These are phyloP conservation scores for Ogataea pignaliae DNA, from an alignment of 805 yeast genomes.

Conservation along the genomic window DNA sequence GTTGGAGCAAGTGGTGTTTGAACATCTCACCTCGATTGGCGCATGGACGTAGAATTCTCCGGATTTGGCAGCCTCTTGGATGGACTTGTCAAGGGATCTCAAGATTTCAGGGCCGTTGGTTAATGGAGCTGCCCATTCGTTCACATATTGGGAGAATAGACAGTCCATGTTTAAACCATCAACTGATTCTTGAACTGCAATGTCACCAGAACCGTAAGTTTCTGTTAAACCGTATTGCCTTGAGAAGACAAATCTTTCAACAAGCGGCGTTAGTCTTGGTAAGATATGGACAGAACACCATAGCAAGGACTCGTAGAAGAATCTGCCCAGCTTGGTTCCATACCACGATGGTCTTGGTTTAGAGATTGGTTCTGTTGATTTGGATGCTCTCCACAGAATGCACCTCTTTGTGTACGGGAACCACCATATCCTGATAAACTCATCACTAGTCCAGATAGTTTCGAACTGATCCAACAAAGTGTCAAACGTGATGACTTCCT, in stretches of 20 bases:
- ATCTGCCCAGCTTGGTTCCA: slow-evolving; percentile 75
- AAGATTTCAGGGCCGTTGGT: slow-evolving; percentile 71
- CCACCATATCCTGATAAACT: slow-evolving; percentile 95
- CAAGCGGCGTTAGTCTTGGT: slow-evolving; percentile 76
- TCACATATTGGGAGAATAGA: slow-evolving; percentile 85
- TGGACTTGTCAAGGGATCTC: slow-evolving; percentile 54
- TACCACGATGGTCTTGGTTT: slow-evolving; percentile 76
- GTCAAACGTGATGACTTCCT: slow-evolving; percentile 77
- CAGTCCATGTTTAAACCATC: slow-evolving; percentile 95
- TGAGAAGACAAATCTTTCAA: slow-evolving; percentile 79
- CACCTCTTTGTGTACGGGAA: slow-evolving; percentile 87
- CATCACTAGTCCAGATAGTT: slow-evolving; percentile 80
- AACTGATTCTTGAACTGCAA: slow-evolving; percentile 74
- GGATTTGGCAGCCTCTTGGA: slow-evolving; percentile 51
- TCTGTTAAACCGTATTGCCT: slow-evolving; percentile 80
- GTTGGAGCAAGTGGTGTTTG: slow-evolving; percentile 64
- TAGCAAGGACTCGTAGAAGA: slow-evolving; percentile 71
- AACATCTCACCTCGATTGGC: slow-evolving; percentile 91
- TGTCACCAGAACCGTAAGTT: slow-evolving; percentile 51
- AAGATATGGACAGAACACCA: slow-evolving; percentile 72
- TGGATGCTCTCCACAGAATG: slow-evolving; percentile 85
- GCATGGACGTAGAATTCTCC: slow-evolving; percentile 84
- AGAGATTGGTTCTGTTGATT: slow-evolving; percentile 60
- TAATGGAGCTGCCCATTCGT: slow-evolving; percentile 97
- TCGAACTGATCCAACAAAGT: slow-evolving; percentile 72